A percentile compares a stretch with the other conserved stretches of the same genome.
phyloP scores from a whole-genome alignment of 2,329 filamentous ascomycete species.

The Cryphonectria naterciae region DNA sequence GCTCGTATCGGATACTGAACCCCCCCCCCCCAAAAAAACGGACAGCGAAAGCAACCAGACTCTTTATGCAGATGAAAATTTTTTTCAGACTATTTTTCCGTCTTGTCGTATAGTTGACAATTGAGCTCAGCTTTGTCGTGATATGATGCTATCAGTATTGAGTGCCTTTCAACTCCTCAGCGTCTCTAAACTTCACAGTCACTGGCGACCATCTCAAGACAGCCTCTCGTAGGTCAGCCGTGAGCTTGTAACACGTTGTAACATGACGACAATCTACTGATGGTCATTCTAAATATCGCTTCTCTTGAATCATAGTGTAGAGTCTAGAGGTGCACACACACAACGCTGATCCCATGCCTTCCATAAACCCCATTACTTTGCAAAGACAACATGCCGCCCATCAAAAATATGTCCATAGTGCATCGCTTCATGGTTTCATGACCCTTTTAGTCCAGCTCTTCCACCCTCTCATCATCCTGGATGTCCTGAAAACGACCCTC shows the following conservation, averaged over 20 bases:
- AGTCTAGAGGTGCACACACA: background rate
- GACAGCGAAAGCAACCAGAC: background rate
- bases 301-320: background rate
- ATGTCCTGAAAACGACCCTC: slow-evolving; percentile 75
- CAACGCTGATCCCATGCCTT: slow-evolving; percentile 7
- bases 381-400: background rate
- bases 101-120: background rate
- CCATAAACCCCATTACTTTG: background rate
- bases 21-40: background rate
- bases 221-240: background rate
- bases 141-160: background rate
- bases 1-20: background rate
- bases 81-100: background rate
- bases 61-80: background rate
- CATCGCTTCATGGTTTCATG: slow-evolving; percentile 5
- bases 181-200: background rate
- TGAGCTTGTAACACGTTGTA: too few relatives aligned
- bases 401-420: background rate
- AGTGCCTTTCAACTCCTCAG: background rate
- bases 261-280: background rate
- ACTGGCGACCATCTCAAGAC: background rate
- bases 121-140: background rate
- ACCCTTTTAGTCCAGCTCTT: slow-evolving; percentile 43
- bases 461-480: slow-evolving; percentile 57
- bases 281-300: background rate